phyloP scores from a whole-genome alignment of 2,329 filamentous ascomycete species.

The Orbilia ellipsospora region DNA sequence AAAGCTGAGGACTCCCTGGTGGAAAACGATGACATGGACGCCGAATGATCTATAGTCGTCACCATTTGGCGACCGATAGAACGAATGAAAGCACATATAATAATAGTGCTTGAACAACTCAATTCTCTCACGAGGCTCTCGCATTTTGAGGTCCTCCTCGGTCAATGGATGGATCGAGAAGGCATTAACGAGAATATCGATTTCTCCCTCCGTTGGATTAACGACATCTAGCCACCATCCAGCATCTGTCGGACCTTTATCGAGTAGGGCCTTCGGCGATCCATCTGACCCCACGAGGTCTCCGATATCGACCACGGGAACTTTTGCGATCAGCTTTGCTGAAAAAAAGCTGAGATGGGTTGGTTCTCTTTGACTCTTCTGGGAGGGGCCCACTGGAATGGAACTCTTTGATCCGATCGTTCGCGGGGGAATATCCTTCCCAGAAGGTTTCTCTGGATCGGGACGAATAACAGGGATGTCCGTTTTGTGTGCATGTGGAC shows the following conservation, averaged over 20 bases:
- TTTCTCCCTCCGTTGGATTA: slow-evolving; percentile 73
- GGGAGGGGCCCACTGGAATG: too few relatives aligned
- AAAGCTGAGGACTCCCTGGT: slow-evolving; percentile 73
- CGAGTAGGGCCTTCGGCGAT: neutral
- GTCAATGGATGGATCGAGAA: slow-evolving; percentile 76
- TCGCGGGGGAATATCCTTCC: neutral
- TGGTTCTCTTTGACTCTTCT: neutral
- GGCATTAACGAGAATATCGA: slow-evolving; percentile 72
- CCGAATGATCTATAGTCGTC: slow-evolving; percentile 74
- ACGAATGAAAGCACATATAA: slow-evolving; percentile 75
- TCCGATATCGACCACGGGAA: neutral
- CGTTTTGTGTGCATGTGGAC: neutral
- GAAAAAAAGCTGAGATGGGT: neutral
- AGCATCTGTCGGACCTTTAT: slow-evolving; percentile 71
- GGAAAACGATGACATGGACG: slow-evolving; percentile 75
- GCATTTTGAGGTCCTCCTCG: slow-evolving; percentile 73
- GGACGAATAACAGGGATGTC: slow-evolving; percentile 4
- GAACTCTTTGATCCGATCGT: neutral
- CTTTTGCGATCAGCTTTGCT: neutral
- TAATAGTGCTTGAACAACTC: slow-evolving; percentile 76
- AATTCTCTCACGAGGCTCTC: slow-evolving; percentile 75
- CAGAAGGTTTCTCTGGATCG: neutral
- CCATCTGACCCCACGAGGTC: neutral
- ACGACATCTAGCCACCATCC: slow-evolving; percentile 76
- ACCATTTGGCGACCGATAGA: slow-evolving; percentile 69